Evolutionary conservation across 2,329 filamentous ascomycete genomes (phyloP), one percentile per base, ranked within the genome.

Genomic region (Coleophoma cylindrospora): DNA sequence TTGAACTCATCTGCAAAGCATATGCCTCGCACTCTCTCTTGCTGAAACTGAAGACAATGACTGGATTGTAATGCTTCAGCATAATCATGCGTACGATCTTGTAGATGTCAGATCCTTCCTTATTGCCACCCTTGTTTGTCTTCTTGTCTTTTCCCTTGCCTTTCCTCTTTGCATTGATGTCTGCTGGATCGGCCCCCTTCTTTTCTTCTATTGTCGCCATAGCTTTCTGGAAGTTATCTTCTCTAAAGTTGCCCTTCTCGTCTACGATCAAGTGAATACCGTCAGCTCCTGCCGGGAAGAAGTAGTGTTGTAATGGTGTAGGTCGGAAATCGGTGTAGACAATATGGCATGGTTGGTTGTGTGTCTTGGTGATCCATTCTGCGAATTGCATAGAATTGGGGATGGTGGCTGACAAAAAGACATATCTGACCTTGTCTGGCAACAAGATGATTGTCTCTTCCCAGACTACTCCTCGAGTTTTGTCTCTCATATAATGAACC

Each of bases 11-110:
- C 59, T 90, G 82, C 43, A 99, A 75, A 2, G 94, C 94, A 68
- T 94, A 84, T 55, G 85, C 84, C 71, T 99, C 94, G 66, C 92
- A 96, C 63, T 97, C 92, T 57, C 92, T 81, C 74, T 99, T 99
- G 77, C 91, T 96, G 74, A 99, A 99, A 70, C 92, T 97, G 80
- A 99, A 99, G 37, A 99, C 91, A 66, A 99, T 99, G 61, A 97
- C 94, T 0, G 94, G 94, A 64, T 99, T 96, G 71, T 94, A 95
- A 66, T 88, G 94, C 74, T 91, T 96, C 71, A 89, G 80, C 86
- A 99, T 95, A 60, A 97, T 95, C 94, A 99, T 99, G 69, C 88
- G 89, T 58, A 99, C 88, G 62, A 99, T 96, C 76, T 96, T 97
- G 74, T 90, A 91, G 54, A 99, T 96, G 69, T 99, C 94, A 1